Evolutionary conservation across 2,329 filamentous ascomycete species (phyloP).

Genomic region (Tolypocladium paradoxum): DNA sequence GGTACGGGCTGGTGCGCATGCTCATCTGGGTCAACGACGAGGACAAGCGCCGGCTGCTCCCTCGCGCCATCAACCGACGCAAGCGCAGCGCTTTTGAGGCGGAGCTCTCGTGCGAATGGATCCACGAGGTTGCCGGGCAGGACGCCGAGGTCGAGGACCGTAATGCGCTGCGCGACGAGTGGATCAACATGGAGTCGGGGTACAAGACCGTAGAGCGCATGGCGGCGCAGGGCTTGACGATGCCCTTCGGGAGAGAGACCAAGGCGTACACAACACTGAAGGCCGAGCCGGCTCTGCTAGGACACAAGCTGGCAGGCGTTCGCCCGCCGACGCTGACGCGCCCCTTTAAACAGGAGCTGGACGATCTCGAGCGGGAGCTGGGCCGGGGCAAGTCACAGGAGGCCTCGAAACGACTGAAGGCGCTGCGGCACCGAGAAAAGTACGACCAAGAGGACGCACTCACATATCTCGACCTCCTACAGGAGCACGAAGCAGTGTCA

Average conservation of each 20-base stretch:
- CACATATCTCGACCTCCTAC: conserved; percentile 21
- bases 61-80: conserved; percentile 45
- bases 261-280: conserved; percentile 13
- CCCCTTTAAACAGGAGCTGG: conserved; percentile 30
- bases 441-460: conserved; percentile 9
- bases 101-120: conserved; percentile 48
- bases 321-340: conserved; percentile 22
- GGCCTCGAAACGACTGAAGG: conserved; percentile 11
- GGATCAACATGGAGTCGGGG: conserved; percentile 36
- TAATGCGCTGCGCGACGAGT: conserved; percentile 30
- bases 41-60: conserved; percentile 49
- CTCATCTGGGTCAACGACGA: conserved; percentile 59
- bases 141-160: conserved; percentile 20
- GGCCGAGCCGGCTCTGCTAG: conserved; percentile 11
- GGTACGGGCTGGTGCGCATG: conserved; percentile 70
- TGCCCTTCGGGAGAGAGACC: conserved; percentile 34
- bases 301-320: conserved; percentile 17
- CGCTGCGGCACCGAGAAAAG: conserved; percentile 17
- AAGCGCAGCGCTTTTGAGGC: conserved; percentile 46
- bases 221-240: conserved; percentile 26
- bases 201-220: conserved; percentile 33
- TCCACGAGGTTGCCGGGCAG: conserved; percentile 45
- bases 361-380: conserved; percentile 23
- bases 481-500: conserved; percentile 17
- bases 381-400: conserved; percentile 1